phyloP scores from a whole-genome alignment of 768 basidiomycete genomes.

The Amanita molliuscula region DNA sequence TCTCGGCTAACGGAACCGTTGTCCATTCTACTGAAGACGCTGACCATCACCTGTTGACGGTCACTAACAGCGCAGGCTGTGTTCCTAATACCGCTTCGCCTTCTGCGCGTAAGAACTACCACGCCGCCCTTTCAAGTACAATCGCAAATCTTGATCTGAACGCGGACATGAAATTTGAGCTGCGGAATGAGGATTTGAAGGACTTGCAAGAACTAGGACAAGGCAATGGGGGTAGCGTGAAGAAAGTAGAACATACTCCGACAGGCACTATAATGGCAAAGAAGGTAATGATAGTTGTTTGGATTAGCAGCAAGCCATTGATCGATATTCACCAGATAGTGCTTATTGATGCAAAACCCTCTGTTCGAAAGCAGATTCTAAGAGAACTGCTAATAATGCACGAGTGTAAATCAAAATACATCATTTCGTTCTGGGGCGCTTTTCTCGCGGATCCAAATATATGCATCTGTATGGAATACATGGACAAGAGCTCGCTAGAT shows the following conservation, averaged over 20 bases:
- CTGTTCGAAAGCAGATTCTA: slow-evolving; percentile 94
- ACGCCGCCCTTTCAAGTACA: slow-evolving; percentile 71
- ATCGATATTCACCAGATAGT: slow-evolving; percentile 53
- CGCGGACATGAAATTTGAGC: slow-evolving; percentile 74
- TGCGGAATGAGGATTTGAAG: slow-evolving; percentile 84
- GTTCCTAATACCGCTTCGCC: slow-evolving; percentile 42
- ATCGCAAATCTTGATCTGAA: slow-evolving; percentile 82
- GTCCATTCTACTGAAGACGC: slow-evolving; percentile 30
- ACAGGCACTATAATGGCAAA: slow-evolving; percentile 95
- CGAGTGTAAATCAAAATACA: slow-evolving; percentile 87
- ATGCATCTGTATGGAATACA: slow-evolving; percentile 97
- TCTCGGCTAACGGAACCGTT: slow-evolving; percentile 29
- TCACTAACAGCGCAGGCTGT: slow-evolving; percentile 37
- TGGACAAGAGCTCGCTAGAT: slow-evolving; percentile 92
- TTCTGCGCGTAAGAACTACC: slow-evolving; percentile 54
- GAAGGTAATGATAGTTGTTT: slow-evolving; percentile 51
- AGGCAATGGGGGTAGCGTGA: slow-evolving; percentile 96
- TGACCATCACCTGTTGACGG: slow-evolving; percentile 37
- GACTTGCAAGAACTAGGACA: slow-evolving; percentile 87
- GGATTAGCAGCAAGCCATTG: not conserved
- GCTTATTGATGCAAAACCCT: slow-evolving; percentile 92
- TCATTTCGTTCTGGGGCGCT: slow-evolving; percentile 96
- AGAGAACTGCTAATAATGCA: slow-evolving; percentile 99
- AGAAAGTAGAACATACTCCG: slow-evolving; percentile 88
- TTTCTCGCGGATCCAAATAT: slow-evolving; percentile 97